Evolutionary conservation across 352 stramenopile species (phyloP).

Genomic region (Globisporangium nodosum): DNA sequence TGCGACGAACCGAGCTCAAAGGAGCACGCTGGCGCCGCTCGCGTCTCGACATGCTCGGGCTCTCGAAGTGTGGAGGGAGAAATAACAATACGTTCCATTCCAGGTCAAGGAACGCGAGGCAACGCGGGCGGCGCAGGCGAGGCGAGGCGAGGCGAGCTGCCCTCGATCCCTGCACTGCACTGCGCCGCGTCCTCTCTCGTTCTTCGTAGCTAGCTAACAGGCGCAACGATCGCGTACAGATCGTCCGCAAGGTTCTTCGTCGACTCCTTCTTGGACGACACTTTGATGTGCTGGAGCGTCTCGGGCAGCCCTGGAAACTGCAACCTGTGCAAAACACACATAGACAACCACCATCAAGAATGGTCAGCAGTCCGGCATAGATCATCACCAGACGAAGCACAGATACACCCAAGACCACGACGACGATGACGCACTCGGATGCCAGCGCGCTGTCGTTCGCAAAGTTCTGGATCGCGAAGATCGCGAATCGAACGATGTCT

Average conservation of each 20-base stretch:
- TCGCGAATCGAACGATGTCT: constrained; percentile 69
- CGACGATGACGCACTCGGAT: constrained; percentile 29
- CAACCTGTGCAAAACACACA: constrained; percentile 17
- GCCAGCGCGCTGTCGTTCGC: constrained; percentile 39
- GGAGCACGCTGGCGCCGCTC: too few relatives aligned
- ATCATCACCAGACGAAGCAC: background rate
- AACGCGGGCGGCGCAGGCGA: background rate
- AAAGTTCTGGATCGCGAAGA: constrained; percentile 71
- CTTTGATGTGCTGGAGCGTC: constrained; percentile 49
- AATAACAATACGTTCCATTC: constrained; percentile 4
- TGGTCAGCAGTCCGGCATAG: background rate
- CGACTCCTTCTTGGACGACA: constrained; percentile 54
- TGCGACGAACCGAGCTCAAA: too few relatives aligned
- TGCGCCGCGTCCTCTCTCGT: constrained; percentile 3
- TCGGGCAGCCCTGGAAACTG: constrained; percentile 53
- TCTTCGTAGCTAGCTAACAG: constrained; percentile 32
- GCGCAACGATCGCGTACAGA: constrained; percentile 55
- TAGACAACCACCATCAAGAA: constrained; percentile 1
- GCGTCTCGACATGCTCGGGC: background rate
- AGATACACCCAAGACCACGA: background rate
- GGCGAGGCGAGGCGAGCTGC: background rate
- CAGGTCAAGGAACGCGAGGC: background rate
- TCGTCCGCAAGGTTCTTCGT: constrained; percentile 68
- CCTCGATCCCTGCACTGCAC: background rate
- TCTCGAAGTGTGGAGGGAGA: background rate